phyloP scores from a whole-genome alignment of 371 early-diverging fungal species.

The Rhizopus sp. region DNA sequence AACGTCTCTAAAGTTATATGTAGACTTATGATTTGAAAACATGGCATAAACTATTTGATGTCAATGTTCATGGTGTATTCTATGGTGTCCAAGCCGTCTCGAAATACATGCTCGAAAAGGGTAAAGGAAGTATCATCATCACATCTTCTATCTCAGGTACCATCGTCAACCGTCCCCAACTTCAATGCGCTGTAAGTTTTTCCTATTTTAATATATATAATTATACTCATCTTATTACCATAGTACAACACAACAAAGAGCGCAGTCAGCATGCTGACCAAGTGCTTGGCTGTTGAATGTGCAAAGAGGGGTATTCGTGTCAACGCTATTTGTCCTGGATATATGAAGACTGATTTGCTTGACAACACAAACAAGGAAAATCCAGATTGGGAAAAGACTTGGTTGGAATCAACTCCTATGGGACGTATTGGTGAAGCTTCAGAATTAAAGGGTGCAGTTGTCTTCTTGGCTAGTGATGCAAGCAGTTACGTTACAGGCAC shows the following conservation, averaged over 20 bases:
- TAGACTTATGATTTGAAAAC: constrained; percentile 36
- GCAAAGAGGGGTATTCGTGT: constrained; percentile 48
- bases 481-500: constrained; percentile 62
- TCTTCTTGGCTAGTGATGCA: constrained; percentile 72
- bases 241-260: constrained; percentile 66
- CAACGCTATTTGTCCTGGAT: constrained; percentile 49
- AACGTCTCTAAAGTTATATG: neutral
- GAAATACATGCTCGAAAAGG: constrained; percentile 45
- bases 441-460: constrained; percentile 71
- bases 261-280: constrained; percentile 61
- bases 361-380: constrained; percentile 31
- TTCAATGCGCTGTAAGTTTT: constrained; percentile 45
- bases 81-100: constrained; percentile 43
- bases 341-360: constrained; percentile 52
- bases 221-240: neutral
- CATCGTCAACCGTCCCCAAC: constrained; percentile 50
- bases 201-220: neutral
- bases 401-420: constrained; percentile 46
- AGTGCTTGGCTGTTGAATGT: constrained; percentile 51
- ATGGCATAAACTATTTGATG: constrained; percentile 45
- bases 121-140: constrained; percentile 45
- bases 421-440: constrained; percentile 58
- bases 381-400: constrained; percentile 33
- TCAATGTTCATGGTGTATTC: constrained; percentile 53
- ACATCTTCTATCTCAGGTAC: constrained; percentile 49